phyloP scores from a whole-genome alignment of 1,284 basidiomycete species.

The Pholiota adiposa region DNA sequence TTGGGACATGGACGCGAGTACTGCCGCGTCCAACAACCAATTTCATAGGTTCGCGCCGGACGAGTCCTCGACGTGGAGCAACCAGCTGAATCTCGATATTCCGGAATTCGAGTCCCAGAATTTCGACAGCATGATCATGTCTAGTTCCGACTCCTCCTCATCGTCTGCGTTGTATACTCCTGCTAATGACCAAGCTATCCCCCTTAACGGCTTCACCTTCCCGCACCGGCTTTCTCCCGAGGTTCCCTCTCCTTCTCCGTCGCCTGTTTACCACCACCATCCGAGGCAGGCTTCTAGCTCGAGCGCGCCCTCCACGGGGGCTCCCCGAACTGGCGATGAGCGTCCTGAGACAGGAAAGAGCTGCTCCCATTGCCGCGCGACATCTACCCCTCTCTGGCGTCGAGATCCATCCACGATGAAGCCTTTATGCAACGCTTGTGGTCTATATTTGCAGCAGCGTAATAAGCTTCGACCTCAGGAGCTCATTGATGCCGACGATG shows the following conservation, averaged over 20 bases:
- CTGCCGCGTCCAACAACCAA: conserved; percentile 17
- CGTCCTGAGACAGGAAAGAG: conserved; percentile 37
- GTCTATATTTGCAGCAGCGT: conserved; percentile 50
- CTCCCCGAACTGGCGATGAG: conserved; percentile 32
- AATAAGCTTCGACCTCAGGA: conserved; percentile 51
- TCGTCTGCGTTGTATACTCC: conserved; percentile 25
- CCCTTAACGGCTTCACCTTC: conserved; percentile 28
- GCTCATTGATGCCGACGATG: conserved; percentile 53
- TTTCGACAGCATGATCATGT: conserved; percentile 32
- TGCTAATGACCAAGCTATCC: conserved; percentile 20
- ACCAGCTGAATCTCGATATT: conserved; percentile 29
- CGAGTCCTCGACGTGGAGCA: conserved; percentile 25
- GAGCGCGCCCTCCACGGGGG: conserved; percentile 22
- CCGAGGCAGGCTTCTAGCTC: conserved; percentile 18
- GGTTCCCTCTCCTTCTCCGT: conserved; percentile 28
- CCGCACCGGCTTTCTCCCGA: conserved; percentile 33
- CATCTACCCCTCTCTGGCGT: conserved; percentile 52
- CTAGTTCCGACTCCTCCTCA: conserved; percentile 27
- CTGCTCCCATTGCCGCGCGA: conserved; percentile 52
- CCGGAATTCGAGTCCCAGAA: conserved; percentile 28
- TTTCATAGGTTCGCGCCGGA: conserved; percentile 23
- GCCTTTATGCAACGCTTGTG: conserved; percentile 52
- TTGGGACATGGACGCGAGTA: conserved; percentile 24
- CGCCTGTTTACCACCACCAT: conserved; percentile 28
- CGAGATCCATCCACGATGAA: conserved; percentile 47